Evolutionary conservation across 805 yeast genomes (phyloP).

Genomic region (Clavispora carvajalis): DNA sequence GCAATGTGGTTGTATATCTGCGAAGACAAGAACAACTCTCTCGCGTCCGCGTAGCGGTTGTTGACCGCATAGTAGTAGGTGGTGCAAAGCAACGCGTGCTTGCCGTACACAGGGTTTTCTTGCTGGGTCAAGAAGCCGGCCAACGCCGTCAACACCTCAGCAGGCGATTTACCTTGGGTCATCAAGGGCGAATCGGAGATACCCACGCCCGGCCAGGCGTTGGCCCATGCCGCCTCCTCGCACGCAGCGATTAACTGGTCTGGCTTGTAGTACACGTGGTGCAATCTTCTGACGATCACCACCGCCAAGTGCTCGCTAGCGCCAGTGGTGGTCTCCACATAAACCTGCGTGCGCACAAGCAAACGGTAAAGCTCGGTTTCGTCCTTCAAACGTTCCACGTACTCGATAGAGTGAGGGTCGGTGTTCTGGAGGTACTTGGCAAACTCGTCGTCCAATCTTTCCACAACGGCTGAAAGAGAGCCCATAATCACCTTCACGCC

Average conservation of each 20-base stretch:
- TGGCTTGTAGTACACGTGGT: slow-evolving; percentile 91
- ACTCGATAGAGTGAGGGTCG: slow-evolving; percentile 95
- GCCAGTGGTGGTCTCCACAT: slow-evolving; percentile 61
- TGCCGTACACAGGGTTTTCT: slow-evolving; percentile 62
- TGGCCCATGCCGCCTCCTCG: slow-evolving; percentile 74
- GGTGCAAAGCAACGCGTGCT: slow-evolving; percentile 78
- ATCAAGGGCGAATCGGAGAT: slow-evolving; percentile 23
- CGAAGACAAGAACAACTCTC: slow-evolving; percentile 82
- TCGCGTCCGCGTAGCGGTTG: slow-evolving; percentile 76
- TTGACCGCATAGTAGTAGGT: slow-evolving; percentile 90
- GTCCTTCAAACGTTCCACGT: slow-evolving; percentile 83
- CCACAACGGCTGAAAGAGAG: slow-evolving; percentile 78
- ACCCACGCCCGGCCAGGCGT: slow-evolving; percentile 26
- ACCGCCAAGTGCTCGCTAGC: slow-evolving; percentile 63
- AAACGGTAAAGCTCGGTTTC: slow-evolving; percentile 72
- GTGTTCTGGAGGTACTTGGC: slow-evolving; percentile 79
- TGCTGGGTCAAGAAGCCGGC: slow-evolving; percentile 63
- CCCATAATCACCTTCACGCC: slow-evolving; percentile 80
- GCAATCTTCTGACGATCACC: slow-evolving; percentile 76
- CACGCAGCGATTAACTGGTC: slow-evolving; percentile 59
- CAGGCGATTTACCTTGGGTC: slow-evolving; percentile 30
- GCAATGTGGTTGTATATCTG: slow-evolving; percentile 81
- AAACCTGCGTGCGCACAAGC: slow-evolving; percentile 79
- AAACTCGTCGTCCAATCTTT: slow-evolving; percentile 92
- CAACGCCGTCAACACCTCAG: slow-evolving; percentile 56